Base-by-base conservation (phyloP, 2,329 filamentous ascomycete species). In the Alternaria atra region DNA sequence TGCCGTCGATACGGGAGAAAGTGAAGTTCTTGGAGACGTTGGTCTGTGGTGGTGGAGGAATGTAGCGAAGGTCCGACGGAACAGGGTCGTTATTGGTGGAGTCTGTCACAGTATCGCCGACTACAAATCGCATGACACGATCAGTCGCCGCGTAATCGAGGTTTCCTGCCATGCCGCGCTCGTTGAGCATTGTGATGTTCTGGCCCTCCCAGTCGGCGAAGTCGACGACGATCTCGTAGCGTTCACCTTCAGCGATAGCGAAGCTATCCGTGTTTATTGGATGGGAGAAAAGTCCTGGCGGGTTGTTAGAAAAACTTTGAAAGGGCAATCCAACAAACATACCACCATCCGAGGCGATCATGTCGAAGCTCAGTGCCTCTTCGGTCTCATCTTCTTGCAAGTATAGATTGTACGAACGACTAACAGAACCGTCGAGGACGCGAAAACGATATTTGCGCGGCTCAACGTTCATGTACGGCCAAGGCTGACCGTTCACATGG, bases 371-470 rank as follows among this genome's bases (percentile, higher is more conserved):
- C 12, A 87, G 65, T 65, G 55, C n/a, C 13, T 66, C 35, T 15
- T 51, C 55, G 6, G 68, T 69, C 1, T 65, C 23, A 39, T 73
- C 76, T 29, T 73, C 70, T 23, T 78, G 66, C 43, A 86, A 81
- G 67, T 82, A 85, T 8, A 87, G 73, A 15, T 80, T 74, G 58
- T 84, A 87, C 15, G 80, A 65, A 52, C 73, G 63, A 50, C 70
- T 73, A 35, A 75, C 55, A 6, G 68, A 66, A 23, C 64, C 81
- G 71, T 87, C 82, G 27, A 86, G 80, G 55, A 87, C 69, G 2
- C 86, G 79, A 65, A 89, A 82, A 20, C 86, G 84, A 73, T 88
- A 88, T 70, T 87, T 87, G 66, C 85, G 81, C 4, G 84, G 85
- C 71, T 88, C 83, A 6, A 87, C 85, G 12, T 82, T 79, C 3